Base-by-base conservation (phyloP, 177 flowering plant genomes). In the Telopea speciosissima region DNA sequence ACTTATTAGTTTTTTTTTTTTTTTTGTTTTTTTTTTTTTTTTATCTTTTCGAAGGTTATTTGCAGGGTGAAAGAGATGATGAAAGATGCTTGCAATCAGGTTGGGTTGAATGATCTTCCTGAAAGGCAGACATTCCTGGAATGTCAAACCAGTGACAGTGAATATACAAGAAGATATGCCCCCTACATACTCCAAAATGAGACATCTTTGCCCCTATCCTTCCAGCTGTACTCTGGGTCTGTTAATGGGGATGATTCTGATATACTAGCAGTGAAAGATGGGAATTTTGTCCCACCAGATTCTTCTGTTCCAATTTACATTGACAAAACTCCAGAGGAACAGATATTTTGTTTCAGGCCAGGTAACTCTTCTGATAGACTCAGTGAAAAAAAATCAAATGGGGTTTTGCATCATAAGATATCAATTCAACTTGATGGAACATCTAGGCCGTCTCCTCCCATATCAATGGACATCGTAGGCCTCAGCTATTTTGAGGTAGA, bases 381-480 rank as follows among this genome's bases (percentile, higher is more conserved):
- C 24, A 78, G 76, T 76, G 92, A 86, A 68, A 86, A 84, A 76
- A 89, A 85, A 66, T 75, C 81, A 28, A 78, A 73, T 75, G 83
- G 83, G 69, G 84, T 80, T 23, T 76, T 80, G 70, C 97, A 90
- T 83, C 87, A 85, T 73, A 86, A 79, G 75, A 85, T 95, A 69
- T 81, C 85, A 63, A 76, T 92, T 67, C 89, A 87, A 73, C 86
- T 95, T 74, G 96, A 95, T 66, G 99, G 97, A 28, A 90, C 91
- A 54, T 86, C 89, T 59, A 67, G 79, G 33, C 84, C 89, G 45
- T 95, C 96, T 44, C 49, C 70, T 68, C 94, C 97, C 36, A 84
- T 91, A 71, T 95, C 99, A 52, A 92, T 95, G 94, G 99, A 95
- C 83, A 88, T 90, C 69, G 97, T 92, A 8, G 97, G 97, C 65